These are phyloP conservation scores for Wickerhamiella hasegawae DNA, from an alignment of 805 yeast species.

Conservation along the genomic window DNA sequence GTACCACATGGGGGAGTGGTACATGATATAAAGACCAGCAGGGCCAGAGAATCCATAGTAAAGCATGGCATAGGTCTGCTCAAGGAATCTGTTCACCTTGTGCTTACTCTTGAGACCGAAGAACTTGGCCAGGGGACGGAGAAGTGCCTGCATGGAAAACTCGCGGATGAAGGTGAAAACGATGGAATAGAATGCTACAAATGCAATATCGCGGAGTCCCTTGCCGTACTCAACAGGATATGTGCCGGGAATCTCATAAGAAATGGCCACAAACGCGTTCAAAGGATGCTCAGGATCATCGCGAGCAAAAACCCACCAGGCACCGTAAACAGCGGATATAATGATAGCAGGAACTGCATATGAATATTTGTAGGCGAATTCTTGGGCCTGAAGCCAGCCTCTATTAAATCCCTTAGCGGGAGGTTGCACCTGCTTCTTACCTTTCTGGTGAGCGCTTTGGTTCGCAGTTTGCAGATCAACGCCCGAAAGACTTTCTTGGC, in stretches of 20 bases:
- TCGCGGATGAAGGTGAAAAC: constrained; percentile 86
- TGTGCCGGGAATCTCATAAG: constrained; percentile 30
- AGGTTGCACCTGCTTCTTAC: background rate
- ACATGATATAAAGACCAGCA: constrained; percentile 80
- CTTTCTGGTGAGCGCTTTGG: background rate
- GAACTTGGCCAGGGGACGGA: constrained; percentile 50
- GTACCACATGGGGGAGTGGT: constrained; percentile 68
- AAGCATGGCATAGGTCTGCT: constrained; percentile 72
- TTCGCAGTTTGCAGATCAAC: background rate
- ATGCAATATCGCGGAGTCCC: constrained; percentile 68
- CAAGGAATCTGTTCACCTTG: constrained; percentile 72
- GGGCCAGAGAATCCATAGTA: constrained; percentile 77
- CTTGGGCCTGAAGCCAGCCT: background rate
- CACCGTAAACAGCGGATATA: constrained; percentile 4
- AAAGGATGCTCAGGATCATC: constrained; percentile 12
- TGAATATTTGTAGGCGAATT: constrained; percentile 6
- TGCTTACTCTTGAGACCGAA: constrained; percentile 36
- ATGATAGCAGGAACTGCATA: constrained; percentile 15
- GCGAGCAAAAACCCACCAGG: constrained; percentile 8
- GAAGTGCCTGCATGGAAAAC: constrained; percentile 67
- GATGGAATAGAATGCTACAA: constrained; percentile 65
- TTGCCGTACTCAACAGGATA: constrained; percentile 52
- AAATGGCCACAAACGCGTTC: constrained; percentile 8
- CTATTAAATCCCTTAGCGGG: background rate
- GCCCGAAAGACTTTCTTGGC: constrained; percentile 2